Evolutionary conservation across 1,284 basidiomycete species (phyloP).

Genomic region (Trichosporon inkin): DNA sequence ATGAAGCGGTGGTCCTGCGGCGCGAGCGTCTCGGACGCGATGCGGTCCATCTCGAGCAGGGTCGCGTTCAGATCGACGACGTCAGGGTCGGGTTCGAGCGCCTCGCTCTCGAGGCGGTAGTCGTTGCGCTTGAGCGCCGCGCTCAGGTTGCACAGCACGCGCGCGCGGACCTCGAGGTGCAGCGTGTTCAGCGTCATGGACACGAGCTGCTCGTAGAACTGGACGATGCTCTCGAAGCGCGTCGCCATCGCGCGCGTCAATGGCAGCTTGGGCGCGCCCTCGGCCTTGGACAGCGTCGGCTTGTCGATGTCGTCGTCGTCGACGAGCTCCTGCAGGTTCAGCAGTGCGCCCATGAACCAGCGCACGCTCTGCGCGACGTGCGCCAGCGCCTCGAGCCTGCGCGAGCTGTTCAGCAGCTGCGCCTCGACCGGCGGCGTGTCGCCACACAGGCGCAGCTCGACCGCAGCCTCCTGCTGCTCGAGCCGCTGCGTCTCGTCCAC

Average conservation of each 20-base stretch:
- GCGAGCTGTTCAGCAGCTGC: constrained; percentile 71
- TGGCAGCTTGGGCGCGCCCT: constrained; percentile 62
- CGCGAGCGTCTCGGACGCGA: constrained; percentile 61
- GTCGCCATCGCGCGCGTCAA: constrained; percentile 80
- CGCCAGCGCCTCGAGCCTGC: constrained; percentile 72
- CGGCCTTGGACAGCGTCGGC: constrained; percentile 52
- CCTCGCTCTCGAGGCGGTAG: constrained; percentile 73
- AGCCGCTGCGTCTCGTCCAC: constrained; percentile 7
- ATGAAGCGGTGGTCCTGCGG: constrained; percentile 69
- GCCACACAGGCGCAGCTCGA: constrained; percentile 63
- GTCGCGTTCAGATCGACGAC: constrained; percentile 82
- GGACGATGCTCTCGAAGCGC: constrained; percentile 81
- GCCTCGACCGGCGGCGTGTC: constrained; percentile 57
- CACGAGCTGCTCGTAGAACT: constrained; percentile 83
- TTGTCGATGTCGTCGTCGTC: constrained; percentile 56
- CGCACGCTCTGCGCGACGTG: constrained; percentile 78
- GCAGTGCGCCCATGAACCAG: constrained; percentile 73
- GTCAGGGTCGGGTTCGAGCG: constrained; percentile 83
- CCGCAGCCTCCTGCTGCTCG: constrained; percentile 67
- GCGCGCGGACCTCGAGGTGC: constrained; percentile 80
- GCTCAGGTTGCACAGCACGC: constrained; percentile 75
- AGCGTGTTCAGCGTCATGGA: constrained; percentile 84
- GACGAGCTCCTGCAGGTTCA: constrained; percentile 60
- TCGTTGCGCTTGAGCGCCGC: constrained; percentile 77
- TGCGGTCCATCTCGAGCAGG: constrained; percentile 71